These are phyloP conservation scores for Xylaria palmicola DNA, from an alignment of 495 filamentous ascomycete genomes.

Conservation along the genomic window DNA sequence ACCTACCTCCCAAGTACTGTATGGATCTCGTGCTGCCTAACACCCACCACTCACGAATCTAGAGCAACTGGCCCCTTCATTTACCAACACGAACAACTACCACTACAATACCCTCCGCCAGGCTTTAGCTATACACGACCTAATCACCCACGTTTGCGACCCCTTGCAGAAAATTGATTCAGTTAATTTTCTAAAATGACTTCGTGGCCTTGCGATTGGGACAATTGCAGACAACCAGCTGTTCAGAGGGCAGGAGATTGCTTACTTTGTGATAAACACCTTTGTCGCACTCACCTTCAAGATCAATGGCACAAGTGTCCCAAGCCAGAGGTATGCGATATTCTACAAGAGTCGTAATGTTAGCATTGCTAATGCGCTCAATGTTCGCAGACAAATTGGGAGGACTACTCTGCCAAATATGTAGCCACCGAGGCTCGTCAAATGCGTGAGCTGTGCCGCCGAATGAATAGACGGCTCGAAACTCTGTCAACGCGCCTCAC, in stretches of 20 bases:
- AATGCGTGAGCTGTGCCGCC: conserved; percentile 12
- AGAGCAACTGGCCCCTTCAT: too few species aligned
- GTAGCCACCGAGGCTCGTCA: conserved; percentile 18
- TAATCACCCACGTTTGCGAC: too few species aligned
- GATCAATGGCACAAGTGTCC: conserved; percentile 22
- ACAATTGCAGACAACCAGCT: conserved; percentile 19
- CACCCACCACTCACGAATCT: too few species aligned
- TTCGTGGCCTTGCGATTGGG: conserved; percentile 23
- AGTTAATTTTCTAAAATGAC: too few species aligned
- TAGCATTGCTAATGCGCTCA: neutral
- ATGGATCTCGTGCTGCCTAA: too few species aligned
- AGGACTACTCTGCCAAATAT: conserved; percentile 11
- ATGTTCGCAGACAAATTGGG: conserved; percentile 15
- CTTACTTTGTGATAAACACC: conserved; percentile 21
- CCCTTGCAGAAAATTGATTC: too few species aligned
- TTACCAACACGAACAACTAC: too few species aligned
- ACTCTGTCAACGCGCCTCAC: conserved; percentile 18
- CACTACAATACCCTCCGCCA: too few species aligned
- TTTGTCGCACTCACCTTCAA: conserved; percentile 21
- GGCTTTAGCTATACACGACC: too few species aligned
- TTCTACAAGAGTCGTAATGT: neutral
- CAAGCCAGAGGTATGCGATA: conserved; percentile 18
- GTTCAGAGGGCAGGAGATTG: conserved; percentile 25
- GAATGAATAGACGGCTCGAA: conserved; percentile 16
- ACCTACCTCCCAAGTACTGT: too few species aligned